Base-by-base conservation (phyloP, 352 stramenopile genomes). In the Phytophthora hibernalis region DNA sequence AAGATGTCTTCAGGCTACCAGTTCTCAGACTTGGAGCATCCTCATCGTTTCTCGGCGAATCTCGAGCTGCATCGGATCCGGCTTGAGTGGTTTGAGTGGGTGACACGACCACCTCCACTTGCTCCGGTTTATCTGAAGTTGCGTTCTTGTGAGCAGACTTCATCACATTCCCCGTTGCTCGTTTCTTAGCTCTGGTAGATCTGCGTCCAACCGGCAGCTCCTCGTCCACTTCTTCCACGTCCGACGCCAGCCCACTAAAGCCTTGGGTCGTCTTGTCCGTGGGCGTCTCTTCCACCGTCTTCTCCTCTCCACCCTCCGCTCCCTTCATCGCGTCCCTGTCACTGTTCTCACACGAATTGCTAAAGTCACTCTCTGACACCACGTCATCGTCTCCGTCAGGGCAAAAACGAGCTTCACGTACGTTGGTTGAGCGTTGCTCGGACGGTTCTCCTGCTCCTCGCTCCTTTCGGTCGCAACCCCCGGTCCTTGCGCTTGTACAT, bases 271-370 rank as follows among this genome's bases (percentile, higher is more conserved):
- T 28, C 24, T 28, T 28, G 24, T 28, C 24, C 24, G 2, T 28
- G 24, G 24, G 24, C 24, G 24, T 49, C 11, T 44, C 10, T 26
- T 40, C 31, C 2, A 1, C 38, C 37, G 13, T 47, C 11, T 33
- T 20, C 31, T 31, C 7, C 12, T 13, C 20, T 10, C 18, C 20
- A 5, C 30, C 9, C 21, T 11, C 31, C 31, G 31, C 31, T 31
- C 26, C 5, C 31, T 38, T 38, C 30, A 9, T 8, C 4, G 11
- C 22, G 15, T 53, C 47, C 24, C 12, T 61, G 40, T 55, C 50
- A 55, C 43, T 68, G 13, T 56, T 62, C 21, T 68, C 49, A 59
- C 49, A 52, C 47, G 26, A 65, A 33, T 65, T 33, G 33, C 58
- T 66, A 20, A 53, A 48, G 9, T 66, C 58, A 48, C 40, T 66